Conservation (phyloP, 2,329 filamentous ascomycete genomes). For the Thielaviopsis populi region DNA sequence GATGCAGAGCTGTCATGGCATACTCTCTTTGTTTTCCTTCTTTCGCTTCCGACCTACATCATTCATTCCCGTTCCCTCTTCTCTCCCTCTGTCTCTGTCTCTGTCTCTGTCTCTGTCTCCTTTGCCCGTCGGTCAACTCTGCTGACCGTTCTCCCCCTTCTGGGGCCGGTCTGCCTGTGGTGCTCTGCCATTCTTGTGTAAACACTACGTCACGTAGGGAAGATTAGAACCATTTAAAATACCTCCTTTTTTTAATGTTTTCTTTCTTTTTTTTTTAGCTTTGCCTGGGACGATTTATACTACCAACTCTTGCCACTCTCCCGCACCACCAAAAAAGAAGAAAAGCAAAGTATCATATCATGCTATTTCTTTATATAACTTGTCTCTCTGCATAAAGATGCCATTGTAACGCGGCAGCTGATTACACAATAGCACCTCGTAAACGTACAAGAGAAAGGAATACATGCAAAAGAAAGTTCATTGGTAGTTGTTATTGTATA, state of each 20-base stretch:
- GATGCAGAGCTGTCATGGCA: slow-evolving; percentile 9
- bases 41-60: not conserved
- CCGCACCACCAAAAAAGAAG: not conserved
- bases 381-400: not conserved
- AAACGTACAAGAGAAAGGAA: too few species aligned
- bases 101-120: not conserved
- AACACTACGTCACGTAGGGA: not conserved
- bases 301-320: not conserved
- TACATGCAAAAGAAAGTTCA: too few species aligned
- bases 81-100: not conserved
- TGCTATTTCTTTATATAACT: not conserved
- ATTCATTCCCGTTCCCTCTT: not conserved
- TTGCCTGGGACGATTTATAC: not conserved
- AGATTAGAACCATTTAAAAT: not conserved
- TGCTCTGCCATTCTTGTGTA: not conserved
- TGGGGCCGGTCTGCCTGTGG: not conserved
- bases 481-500: too few species aligned
- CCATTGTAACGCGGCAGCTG: not conserved
- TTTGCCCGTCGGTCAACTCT: too few species aligned
- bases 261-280: not conserved
- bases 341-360: not conserved
- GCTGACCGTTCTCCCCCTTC: not conserved
- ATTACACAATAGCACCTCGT: not conserved
- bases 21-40: not conserved
- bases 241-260: not conserved